Evolutionary conservation across 1,284 basidiomycete species (phyloP).

Genomic region (Albatrellus sp.): DNA sequence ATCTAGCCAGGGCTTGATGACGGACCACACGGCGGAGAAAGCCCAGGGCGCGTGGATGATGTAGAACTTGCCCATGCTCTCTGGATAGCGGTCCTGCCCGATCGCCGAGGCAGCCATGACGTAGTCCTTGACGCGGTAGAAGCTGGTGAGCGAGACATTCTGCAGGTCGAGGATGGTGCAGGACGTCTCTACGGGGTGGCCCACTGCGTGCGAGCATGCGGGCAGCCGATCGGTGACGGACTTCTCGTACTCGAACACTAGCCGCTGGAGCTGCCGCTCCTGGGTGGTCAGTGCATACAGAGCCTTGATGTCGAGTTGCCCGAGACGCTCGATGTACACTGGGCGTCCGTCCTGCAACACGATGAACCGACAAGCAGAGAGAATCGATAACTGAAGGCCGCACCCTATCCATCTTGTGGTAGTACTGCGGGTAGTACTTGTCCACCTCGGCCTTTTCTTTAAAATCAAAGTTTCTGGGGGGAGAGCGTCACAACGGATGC

Average conservation of each 20-base stretch:
- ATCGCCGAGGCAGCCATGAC: slow-evolving; percentile 59
- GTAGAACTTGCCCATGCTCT: slow-evolving; percentile 94
- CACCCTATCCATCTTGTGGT: slow-evolving; percentile 94
- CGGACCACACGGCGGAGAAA: slow-evolving; percentile 80
- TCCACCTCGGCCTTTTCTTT: slow-evolving; percentile 76
- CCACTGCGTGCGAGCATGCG: slow-evolving; percentile 61
- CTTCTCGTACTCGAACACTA: slow-evolving; percentile 92
- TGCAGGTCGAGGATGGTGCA: slow-evolving; percentile 96
- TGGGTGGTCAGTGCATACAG: slow-evolving; percentile 75
- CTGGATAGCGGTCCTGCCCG: slow-evolving; percentile 65
- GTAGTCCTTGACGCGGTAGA: slow-evolving; percentile 91
- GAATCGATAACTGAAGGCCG: slow-evolving; percentile 5
- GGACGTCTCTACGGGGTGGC: slow-evolving; percentile 91
- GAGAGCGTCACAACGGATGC: neutral
- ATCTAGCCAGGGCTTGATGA: slow-evolving; percentile 93
- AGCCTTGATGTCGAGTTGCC: slow-evolving; percentile 78
- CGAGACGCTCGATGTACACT: slow-evolving; percentile 89
- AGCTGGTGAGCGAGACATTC: slow-evolving; percentile 72
- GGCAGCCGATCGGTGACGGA: slow-evolving; percentile 75
- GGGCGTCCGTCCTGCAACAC: slow-evolving; percentile 78
- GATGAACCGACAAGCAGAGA: neutral
- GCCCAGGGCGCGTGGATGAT: slow-evolving; percentile 93
- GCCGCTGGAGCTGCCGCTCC: slow-evolving; percentile 82
- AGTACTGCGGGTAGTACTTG: slow-evolving; percentile 92
- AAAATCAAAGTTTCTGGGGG: slow-evolving; percentile 74